A percentile compares a stretch with the other conserved stretches of the same genome.
These are phyloP conservation scores for Tilletia horrida DNA, from an alignment of 1,284 basidiomycete genomes.

Conservation along the genomic window DNA sequence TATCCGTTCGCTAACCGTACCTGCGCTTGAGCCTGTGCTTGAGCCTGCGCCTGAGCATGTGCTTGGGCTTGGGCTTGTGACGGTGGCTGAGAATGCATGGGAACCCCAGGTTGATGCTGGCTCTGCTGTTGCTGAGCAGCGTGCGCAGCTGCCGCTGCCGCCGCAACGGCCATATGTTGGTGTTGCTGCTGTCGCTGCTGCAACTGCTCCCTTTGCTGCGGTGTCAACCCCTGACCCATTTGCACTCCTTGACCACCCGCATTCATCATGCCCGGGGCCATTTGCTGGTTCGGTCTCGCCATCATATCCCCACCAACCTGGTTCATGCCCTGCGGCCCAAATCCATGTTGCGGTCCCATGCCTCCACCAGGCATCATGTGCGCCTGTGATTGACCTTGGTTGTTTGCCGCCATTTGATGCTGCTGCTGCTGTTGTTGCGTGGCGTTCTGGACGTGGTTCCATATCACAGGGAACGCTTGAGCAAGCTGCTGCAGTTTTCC, in stretches of 20 bases:
- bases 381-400: too few relatives aligned
- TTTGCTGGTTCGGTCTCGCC: not conserved
- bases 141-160: not conserved
- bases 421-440: too few relatives aligned
- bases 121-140: conserved; percentile 14
- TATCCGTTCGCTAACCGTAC: not conserved
- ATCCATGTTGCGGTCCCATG: too few relatives aligned
- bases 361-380: too few relatives aligned
- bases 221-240: not conserved
- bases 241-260: not conserved
- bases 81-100: not conserved
- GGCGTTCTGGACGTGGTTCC: too few relatives aligned
- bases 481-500: too few relatives aligned
- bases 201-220: conserved; percentile 8
- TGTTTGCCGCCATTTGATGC: too few relatives aligned
- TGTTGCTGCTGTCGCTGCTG: conserved; percentile 13
- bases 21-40: not conserved
- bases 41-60: not conserved
- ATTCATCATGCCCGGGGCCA: not conserved
- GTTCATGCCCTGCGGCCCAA: too few relatives aligned
- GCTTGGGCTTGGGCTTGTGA: not conserved
- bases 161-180: not conserved
- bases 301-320: too few relatives aligned
- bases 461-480: too few relatives aligned
- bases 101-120: not conserved